Percentiles rank a stretch among this genome's conserved stretches.
phyloP scores from a whole-genome alignment of 2,329 filamentous ascomycete species.

The Chaetomiaceae sp. region DNA sequence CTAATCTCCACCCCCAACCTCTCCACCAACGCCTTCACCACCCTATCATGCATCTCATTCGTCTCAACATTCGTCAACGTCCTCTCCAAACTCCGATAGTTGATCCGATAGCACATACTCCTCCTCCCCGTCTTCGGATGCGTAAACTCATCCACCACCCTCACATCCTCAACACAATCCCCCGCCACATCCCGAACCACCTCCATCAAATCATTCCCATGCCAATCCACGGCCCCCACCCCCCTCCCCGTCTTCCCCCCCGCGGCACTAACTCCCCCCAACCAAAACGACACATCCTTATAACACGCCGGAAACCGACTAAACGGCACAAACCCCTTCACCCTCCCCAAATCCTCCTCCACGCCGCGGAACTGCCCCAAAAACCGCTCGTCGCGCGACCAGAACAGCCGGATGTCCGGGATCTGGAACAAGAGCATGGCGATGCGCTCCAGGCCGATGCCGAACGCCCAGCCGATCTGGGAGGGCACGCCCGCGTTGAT shows the following conservation, averaged over 20 bases:
- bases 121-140: slow-evolving; percentile 79
- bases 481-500: slow-evolving; percentile 69
- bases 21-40: slow-evolving; percentile 60
- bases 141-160: slow-evolving; percentile 76
- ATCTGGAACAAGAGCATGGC: slow-evolving; percentile 97
- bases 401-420: slow-evolving; percentile 94
- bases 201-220: slow-evolving; percentile 98
- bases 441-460: slow-evolving; percentile 87
- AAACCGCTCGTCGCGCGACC: slow-evolving; percentile 82
- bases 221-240: slow-evolving; percentile 52
- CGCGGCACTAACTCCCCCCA: slow-evolving; percentile 46
- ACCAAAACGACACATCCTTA: slow-evolving; percentile 94
- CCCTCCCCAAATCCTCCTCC: slow-evolving; percentile 42
- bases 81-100: slow-evolving; percentile 86
- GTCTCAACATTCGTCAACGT: slow-evolving; percentile 82
- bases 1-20: slow-evolving; percentile 76
- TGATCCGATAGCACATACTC: slow-evolving; percentile 88
- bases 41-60: slow-evolving; percentile 67
- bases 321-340: slow-evolving; percentile 73
- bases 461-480: slow-evolving; percentile 91
- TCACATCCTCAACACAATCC: slow-evolving; percentile 82
- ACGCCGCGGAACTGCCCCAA: slow-evolving; percentile 73
- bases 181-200: slow-evolving; percentile 78
- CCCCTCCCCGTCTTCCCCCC: slow-evolving; percentile 40
- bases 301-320: slow-evolving; percentile 86